Base-by-base conservation (phyloP, 768 basidiomycete species). In the Boletus rubroflammeus region DNA sequence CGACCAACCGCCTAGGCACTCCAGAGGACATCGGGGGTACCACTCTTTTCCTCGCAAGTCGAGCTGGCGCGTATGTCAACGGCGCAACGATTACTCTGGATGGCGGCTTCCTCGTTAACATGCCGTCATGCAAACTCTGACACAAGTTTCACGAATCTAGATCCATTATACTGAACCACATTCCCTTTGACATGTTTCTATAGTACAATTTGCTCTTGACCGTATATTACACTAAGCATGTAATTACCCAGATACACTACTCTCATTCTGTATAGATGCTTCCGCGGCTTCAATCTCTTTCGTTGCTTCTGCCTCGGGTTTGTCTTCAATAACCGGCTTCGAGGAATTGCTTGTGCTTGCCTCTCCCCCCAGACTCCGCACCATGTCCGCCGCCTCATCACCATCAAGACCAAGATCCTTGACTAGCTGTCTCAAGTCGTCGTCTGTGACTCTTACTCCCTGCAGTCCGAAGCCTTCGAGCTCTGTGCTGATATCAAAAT, bases 351-450 rank as follows among this genome's bases (percentile, higher is more conserved):
- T 52, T 34, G 62, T 55, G 41, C 55, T 50, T 43, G 51, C 45
- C 29, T 54, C 65, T 36, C 72, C 74, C 38, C 74, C 75, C 41
- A 91, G 67, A 11, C 83, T 87, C 65, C 81, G 84, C 21, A 86
- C 84, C 56, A 93, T 71, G 53, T 90, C 87, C 2, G 78, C 82
- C 6, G 89, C 88, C n/a, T 87, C 88, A 40, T 88, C 84, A 7
- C 81, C 88, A 25, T 80, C 83, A 23, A 93, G 75, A 14, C 90
- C 90, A 25, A 93, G 76, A 58, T 90, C 87, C 39, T 81, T 81
- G 6, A 93, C 81, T 35, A 93, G 72, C 55, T 83, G 80, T 56
- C 70, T 70, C 58, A 93, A 73, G 51, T 93, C 92, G 29, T 87
- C 86, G 52, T 86, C 80, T 4, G 90, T 88, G 23, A 86, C 85